Evolutionary conservation across 2,329 filamentous ascomycete species (phyloP).

Genomic region (Penicillium sp.): DNA sequence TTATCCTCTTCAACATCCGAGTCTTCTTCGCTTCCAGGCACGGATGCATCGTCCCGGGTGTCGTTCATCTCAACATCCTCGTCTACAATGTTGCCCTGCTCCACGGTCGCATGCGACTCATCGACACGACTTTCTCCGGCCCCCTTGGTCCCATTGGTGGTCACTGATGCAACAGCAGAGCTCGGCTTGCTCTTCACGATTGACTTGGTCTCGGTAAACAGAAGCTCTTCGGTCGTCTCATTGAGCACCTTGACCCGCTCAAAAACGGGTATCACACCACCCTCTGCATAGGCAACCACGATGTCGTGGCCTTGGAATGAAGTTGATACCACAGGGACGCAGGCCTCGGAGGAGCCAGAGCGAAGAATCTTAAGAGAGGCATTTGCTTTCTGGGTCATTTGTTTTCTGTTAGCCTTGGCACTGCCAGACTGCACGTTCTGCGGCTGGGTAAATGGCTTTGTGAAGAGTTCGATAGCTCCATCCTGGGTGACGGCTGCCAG

Average conservation of each 20-base stretch:
- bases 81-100: slow-evolving; percentile 44
- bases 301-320: slow-evolving; percentile 44
- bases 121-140: slow-evolving; percentile 50
- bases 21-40: slow-evolving; percentile 26
- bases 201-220: slow-evolving; percentile 42
- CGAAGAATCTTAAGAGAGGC: slow-evolving; percentile 43
- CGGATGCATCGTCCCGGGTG: slow-evolving; percentile 23
- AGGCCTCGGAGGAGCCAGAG: slow-evolving; percentile 36
- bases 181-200: slow-evolving; percentile 42
- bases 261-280: slow-evolving; percentile 47
- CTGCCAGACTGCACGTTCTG: slow-evolving; percentile 29
- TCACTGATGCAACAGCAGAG: slow-evolving; percentile 42
- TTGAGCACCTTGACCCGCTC: slow-evolving; percentile 46
- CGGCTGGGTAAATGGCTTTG: slow-evolving; percentile 42
- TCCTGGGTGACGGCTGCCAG: slow-evolving; percentile 46
- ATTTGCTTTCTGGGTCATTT: slow-evolving; percentile 43
- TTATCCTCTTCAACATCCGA: slow-evolving; percentile 22
- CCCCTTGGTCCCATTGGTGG: slow-evolving; percentile 50
- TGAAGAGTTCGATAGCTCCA: slow-evolving; percentile 47
- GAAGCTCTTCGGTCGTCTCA: slow-evolving; percentile 41
- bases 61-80: slow-evolving; percentile 36
- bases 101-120: slow-evolving; percentile 53
- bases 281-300: slow-evolving; percentile 46
- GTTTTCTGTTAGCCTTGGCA: slow-evolving; percentile 43
- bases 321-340: slow-evolving; percentile 42